Evolutionary conservation across 768 basidiomycete genomes (phyloP), one percentile per base, ranked within the genome.

Genomic region (Pisolithus orientalis): DNA sequence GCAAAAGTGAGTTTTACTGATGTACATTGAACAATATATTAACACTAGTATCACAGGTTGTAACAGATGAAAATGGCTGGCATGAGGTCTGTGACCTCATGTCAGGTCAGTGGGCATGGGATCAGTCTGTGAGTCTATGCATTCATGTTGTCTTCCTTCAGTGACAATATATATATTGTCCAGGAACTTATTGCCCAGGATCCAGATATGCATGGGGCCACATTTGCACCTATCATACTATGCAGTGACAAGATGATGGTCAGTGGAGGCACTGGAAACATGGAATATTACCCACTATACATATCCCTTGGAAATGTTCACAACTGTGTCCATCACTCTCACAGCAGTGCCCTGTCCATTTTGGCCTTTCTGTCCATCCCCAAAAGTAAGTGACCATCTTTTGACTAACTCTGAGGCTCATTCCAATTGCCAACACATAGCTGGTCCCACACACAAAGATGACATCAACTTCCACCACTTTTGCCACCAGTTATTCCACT

Each of bases 191-290:
- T 21, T 21, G 21, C 37, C 8, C 37, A 59, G 29, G 55, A 62
- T 47, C 42, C 44, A 8, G 16, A 11, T 6, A 58, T 50, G 1
- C 51, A 62, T 17, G 59, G 60, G 2, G 37, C 56, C 6, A 59
- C 50, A 44, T 47, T 56, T 34, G 60, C 57, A 8, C 57, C 59
- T 7, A 49, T 57, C 9, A 57, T 63, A 17, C 51, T 60, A 17
- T 61, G 61, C 5, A 62, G 61, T 39, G 57, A 63, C 48, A 63
- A 63, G 49, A 63, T 59, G 1, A 62, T 53, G 0, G 62, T 63
- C 3, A 58, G 61, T 13, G 57, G 62, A 10, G 59, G 51, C 6
- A 63, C 62, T 1, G 61, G 62, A 2, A 48, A 62, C 6, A 53
- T 47, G 27, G 61, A 63, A 17, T 63, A 60, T 47, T 57, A 59